Conservation (phyloP, 2,329 filamentous ascomycete genomes). For the Aschersonia sp. region DNA sequence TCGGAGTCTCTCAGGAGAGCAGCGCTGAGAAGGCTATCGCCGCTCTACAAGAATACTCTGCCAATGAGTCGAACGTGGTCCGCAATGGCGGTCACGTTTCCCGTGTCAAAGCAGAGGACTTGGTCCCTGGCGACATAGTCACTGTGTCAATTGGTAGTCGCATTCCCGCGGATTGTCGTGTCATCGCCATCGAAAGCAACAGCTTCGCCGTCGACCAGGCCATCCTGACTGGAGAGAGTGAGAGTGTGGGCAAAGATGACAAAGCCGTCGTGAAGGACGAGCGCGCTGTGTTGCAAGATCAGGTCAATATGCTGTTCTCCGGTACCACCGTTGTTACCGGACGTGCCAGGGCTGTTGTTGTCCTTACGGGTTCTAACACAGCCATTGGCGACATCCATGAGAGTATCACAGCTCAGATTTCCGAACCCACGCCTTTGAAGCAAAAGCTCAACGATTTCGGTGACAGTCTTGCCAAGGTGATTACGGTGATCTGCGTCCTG, state of each 20-base stretch:
- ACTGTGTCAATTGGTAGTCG: constrained; percentile 81
- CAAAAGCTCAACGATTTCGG: constrained; percentile 99
- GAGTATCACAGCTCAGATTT: constrained; percentile 96
- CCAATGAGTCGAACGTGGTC: constrained; percentile 90
- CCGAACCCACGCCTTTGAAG: constrained; percentile 90
- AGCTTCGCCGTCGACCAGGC: constrained; percentile 95
- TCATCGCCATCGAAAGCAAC: constrained; percentile 88
- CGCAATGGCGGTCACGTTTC: constrained; percentile 65
- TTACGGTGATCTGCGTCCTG: constrained; percentile 88
- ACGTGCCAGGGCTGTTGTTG: constrained; percentile 81
- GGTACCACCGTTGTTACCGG: constrained; percentile 95
- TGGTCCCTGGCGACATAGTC: constrained; percentile 89
- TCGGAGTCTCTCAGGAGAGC: constrained; percentile 96
- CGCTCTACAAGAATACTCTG: constrained; percentile 95
- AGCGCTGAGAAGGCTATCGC: constrained; percentile 98
- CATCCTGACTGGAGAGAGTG: constrained; percentile 92
- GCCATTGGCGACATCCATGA: constrained; percentile 98
- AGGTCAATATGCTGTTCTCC: constrained; percentile 95
- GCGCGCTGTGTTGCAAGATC: constrained; percentile 90
- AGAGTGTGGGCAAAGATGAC: constrained; percentile 83
- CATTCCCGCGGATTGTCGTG: constrained; percentile 85
- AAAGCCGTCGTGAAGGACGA: constrained; percentile 53
- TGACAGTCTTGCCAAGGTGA: constrained; percentile 91
- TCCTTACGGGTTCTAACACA: constrained; percentile 75
- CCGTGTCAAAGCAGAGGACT: constrained; percentile 85